Base-by-base conservation (phyloP, 192 early-diverging fungal species). In the Backusella liffmaniae region DNA sequence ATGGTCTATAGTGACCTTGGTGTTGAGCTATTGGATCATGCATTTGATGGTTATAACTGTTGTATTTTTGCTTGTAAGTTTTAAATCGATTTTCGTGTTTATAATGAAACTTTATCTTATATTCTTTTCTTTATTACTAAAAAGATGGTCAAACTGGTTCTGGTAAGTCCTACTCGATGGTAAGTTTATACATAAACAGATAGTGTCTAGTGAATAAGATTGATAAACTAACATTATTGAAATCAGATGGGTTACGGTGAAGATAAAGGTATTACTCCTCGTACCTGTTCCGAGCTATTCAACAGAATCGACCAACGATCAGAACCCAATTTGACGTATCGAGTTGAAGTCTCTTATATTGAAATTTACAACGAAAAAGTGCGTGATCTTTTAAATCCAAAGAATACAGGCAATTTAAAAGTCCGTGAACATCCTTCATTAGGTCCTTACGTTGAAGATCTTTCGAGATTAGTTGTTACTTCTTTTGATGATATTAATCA, bases 331-430 rank as follows among this genome's bases (percentile, higher is more conserved):
- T 30, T 86, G 4, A 84, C 88, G 42, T 91, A 86, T 74, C 83
- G 88, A 26, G 94, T 95, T 8, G 90, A 94, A 77, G 93, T 95
- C 18, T 93, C 92, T 18, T 98, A 98, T 81, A 87, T 98, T 75
- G 97, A 98, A 81, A 95, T 97, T 34, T 96, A 96, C 83, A 94
- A 93, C 72, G 95, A 96, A 80, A 85, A 87, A 7, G 94, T 96
- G 30, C 85, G 91, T 1, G 95, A 96, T 85, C 77, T 96, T 41
- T 83, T 96, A 5, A 94, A 92, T 67, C 93, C 93, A 32, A 89
- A 88, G 67, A 88, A 92, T 35, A 85, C 89, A n/a, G 88, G 86
- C n/a, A 90, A 89, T 59, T 86, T 96, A 73, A 90, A 92, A 62
- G 93, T 98, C 1, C 89, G 94, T 35, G 93, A 95, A 81, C 93